A percentile compares a stretch with the other conserved stretches of the same genome.
Conservation (phyloP, 352 stramenopile genomes). For the Phytophthora megakarya region DNA sequence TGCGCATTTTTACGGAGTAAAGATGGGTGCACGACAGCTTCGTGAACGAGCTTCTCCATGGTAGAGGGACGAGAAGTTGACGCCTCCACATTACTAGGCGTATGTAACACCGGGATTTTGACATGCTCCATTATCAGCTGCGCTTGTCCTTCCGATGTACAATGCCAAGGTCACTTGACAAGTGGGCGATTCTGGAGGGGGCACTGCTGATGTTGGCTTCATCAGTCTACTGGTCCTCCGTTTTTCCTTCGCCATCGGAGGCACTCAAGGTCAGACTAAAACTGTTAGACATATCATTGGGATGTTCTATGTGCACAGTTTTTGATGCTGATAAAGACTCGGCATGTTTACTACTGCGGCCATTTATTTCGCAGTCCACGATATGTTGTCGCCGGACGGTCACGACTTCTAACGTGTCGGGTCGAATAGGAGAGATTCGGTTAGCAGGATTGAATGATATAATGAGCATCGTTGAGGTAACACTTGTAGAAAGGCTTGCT, state of each 20-base stretch:
- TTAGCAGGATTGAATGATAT: background rate
- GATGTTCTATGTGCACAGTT: too few species aligned
- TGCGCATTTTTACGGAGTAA: conserved; percentile 13
- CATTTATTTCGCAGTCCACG: background rate
- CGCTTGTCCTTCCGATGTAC: too few species aligned
- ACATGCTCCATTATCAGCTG: background rate
- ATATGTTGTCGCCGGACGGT: conserved; percentile 1
- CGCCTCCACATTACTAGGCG: too few species aligned
- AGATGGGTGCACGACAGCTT: background rate
- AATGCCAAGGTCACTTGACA: too few species aligned
- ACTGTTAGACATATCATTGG: too few species aligned
- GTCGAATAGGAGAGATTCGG: background rate
- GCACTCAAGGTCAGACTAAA: too few species aligned
- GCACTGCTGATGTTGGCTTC: too few species aligned
- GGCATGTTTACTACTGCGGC: background rate
- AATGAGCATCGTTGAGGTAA: conserved; percentile 2
- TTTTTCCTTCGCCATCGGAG: too few species aligned
- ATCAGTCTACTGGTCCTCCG: too few species aligned
- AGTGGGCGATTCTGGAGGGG: too few species aligned
- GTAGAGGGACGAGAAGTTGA: conserved; percentile 7
- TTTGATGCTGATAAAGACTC: background rate
- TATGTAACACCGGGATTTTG: too few species aligned
- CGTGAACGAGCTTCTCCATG: background rate
- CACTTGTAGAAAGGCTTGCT: background rate
- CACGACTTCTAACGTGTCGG: background rate